Percentiles rank a stretch among this genome's conserved stretches.
Conservation (phyloP, 2,329 filamentous ascomycete genomes). For the Calonectria pseudoturangicola region DNA sequence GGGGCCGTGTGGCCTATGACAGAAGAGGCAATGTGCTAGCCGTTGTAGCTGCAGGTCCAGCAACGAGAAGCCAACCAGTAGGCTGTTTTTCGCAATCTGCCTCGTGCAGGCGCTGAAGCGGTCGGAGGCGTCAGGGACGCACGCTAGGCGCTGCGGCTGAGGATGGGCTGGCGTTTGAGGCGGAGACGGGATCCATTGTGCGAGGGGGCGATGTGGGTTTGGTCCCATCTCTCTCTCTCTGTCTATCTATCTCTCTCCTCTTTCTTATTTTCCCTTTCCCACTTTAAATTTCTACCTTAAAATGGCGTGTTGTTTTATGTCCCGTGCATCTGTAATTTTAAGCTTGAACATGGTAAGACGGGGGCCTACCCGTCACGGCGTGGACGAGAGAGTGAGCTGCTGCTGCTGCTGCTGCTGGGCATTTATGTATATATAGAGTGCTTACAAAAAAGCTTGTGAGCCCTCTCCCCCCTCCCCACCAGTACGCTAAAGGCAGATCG, state of each 20-base stretch:
- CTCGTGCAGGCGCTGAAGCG: conserved; percentile 11
- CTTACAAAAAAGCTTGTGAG: neutral
- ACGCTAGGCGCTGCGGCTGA: conserved; percentile 23
- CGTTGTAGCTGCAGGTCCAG: neutral
- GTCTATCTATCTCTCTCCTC: neutral
- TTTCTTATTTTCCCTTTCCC: neutral
- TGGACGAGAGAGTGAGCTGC: no score
- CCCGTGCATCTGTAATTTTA: conserved; percentile 3
- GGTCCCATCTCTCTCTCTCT: neutral
- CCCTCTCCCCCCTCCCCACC: neutral
- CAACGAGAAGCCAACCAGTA: neutral
- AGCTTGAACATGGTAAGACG: neutral
- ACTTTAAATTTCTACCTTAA: neutral
- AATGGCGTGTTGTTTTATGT: neutral
- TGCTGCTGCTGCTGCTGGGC: neutral
- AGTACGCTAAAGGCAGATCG: no score
- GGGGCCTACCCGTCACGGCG: no score
- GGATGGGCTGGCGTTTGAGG: conserved; percentile 22
- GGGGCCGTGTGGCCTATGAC: conserved; percentile 11
- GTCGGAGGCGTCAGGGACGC: conserved; percentile 4
- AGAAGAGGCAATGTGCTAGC: conserved; percentile 11
- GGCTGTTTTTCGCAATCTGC: conserved; percentile 20
- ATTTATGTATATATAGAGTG: conserved; percentile 6
- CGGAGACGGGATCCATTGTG: conserved; percentile 13
- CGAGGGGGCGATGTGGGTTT: neutral